Evolutionary conservation across 2,329 filamentous ascomycete species (phyloP), one percentile per base, ranked within the genome.

Genomic region (Trichoderma endophyticum): DNA sequence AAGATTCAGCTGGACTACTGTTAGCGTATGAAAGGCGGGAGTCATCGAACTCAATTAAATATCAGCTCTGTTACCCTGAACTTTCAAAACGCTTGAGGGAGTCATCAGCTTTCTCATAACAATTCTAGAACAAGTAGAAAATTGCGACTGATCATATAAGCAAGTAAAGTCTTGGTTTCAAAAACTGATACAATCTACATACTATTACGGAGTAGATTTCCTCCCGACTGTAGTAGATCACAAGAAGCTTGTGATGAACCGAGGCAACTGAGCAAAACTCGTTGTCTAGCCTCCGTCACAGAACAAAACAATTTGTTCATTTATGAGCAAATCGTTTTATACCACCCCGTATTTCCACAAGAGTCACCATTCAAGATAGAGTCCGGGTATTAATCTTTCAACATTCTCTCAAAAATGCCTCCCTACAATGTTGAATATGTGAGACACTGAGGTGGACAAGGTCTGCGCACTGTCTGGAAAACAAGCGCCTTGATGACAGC

Each of bases 391-490:
- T 21, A 21, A 21, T 21, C 21, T 21, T 21, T 21, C 21, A 21
- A 21, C 21, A 21, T 21, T 21, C 21, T 21, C 21, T 21, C 21
- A 21, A 21, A 21, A 21, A 21, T 21, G 21, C 21, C 21, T 21
- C 21, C 21, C 21, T 21, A 21, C 21, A 21, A 21, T 21, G 21
- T 21, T 21, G 21, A 21, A 21, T 21, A 21, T 21, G 21, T 21
- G 21, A 21, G 21, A 21, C 21, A 21, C 21, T 21, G 21, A 21
- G 70, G 39, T 3, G 70, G 43, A 21, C 11, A 21, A 12, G 63
- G 57, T 6, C 28, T 72, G 3, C 36, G 70, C 8, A 69, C 70
- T 15, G 30, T 68, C 15, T 72, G 70, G 70, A 30, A 57, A 4
- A 39, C 43, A 5, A 56, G 63, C 4, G 11, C 63, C 6, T 51